A percentile compares a stretch with the other conserved stretches of the same genome.
Evolutionary conservation across 2,329 filamentous ascomycete genomes (phyloP).

Genomic region (Monosporascus sp.): DNA sequence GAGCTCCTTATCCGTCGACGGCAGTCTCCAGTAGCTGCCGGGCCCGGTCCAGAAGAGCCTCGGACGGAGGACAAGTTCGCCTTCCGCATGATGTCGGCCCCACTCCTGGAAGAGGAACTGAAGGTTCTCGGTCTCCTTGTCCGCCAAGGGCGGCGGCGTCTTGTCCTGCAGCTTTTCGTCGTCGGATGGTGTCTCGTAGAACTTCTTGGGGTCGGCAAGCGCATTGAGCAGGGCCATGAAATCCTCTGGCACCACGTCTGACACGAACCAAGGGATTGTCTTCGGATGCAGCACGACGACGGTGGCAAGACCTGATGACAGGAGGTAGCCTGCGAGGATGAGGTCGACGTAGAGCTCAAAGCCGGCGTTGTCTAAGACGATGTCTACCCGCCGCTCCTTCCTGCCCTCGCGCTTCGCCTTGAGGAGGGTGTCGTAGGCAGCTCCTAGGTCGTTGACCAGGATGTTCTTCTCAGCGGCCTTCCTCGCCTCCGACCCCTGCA

Average conservation of each 20-base stretch:
- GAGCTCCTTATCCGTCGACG: conserved; percentile 59
- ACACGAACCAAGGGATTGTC: conserved; percentile 96
- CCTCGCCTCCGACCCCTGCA: conserved; percentile 82
- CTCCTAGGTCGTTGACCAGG: conserved; percentile 74
- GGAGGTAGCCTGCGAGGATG: conserved; percentile 82
- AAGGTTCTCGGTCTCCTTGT: conserved; percentile 62
- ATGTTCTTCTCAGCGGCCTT: conserved; percentile 90
- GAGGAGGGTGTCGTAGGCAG: conserved; percentile 64
- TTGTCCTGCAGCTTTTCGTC: conserved; percentile 56
- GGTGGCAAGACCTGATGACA: conserved; percentile 80
- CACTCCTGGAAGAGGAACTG: conserved; percentile 77
- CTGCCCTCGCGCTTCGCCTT: conserved; percentile 58
- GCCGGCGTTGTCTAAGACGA: conserved; percentile 93
- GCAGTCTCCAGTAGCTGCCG: conserved; percentile 85
- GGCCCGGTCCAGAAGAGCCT: conserved; percentile 88
- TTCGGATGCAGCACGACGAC: conserved; percentile 88
- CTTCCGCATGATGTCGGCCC: conserved; percentile 74
- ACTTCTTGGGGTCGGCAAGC: conserved; percentile 68
- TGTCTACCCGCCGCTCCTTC: conserved; percentile 74
- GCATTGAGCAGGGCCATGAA: conserved; percentile 77
- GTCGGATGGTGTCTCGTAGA: conserved; percentile 71
- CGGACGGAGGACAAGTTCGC: conserved; percentile 74
- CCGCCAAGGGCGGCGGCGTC: conserved; percentile 56
- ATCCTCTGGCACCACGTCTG: conserved; percentile 83
- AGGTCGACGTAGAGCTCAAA: conserved; percentile 97